Percentiles rank a stretch among this genome's conserved stretches.
Conservation (phyloP, 352 stramenopile genomes). For the Globisporangium spinosum region DNA sequence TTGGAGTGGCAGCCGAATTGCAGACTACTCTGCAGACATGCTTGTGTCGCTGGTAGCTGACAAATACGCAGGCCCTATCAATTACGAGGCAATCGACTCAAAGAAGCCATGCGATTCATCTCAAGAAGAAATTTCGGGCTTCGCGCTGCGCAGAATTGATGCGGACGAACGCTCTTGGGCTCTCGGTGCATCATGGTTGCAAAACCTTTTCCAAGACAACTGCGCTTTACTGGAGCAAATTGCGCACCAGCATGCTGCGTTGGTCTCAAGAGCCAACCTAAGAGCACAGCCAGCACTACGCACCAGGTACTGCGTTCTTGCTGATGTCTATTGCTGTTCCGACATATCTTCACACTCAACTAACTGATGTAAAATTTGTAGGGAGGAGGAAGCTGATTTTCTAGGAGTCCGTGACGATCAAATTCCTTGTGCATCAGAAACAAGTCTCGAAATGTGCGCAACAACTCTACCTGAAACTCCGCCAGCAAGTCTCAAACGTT, state of each 20-base stretch:
- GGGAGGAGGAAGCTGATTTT: constrained; percentile 1
- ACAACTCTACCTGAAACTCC: background rate
- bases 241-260: background rate
- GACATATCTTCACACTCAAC: background rate
- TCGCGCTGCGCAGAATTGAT: background rate
- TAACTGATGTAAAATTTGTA: background rate
- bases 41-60: background rate
- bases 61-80: background rate
- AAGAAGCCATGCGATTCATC: background rate
- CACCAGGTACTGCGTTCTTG: background rate
- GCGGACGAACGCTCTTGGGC: background rate
- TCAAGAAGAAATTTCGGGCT: background rate
- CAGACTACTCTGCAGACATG: too few species aligned
- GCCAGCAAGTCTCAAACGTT: background rate
- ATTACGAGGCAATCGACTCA: background rate
- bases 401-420: background rate
- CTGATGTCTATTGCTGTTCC: background rate
- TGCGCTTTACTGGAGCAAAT: background rate
- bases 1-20: background rate
- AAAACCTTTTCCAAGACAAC: background rate
- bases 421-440: background rate
- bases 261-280: background rate
- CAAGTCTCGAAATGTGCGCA: background rate
- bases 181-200: background rate
- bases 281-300: background rate